Evolutionary conservation across 768 basidiomycete genomes (phyloP).

Genomic region (Leccinum disarticulatum): DNA sequence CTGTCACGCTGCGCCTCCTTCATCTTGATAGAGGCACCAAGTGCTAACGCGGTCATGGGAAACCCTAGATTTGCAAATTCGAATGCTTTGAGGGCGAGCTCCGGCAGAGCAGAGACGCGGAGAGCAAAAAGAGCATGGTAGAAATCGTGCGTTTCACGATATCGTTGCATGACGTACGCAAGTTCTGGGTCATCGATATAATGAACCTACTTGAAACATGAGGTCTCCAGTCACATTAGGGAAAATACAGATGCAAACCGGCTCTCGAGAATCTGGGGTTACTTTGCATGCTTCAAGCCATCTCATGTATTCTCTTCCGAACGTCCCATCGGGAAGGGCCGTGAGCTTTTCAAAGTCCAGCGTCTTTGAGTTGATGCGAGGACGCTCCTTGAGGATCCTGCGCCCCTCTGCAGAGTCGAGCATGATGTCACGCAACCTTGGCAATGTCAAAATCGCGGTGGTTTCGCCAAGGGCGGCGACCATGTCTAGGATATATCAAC

Average conservation of each 20-base stretch:
- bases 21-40: constrained; percentile 45
- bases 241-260: constrained; percentile 49
- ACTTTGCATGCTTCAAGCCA: constrained; percentile 90
- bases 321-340: constrained; percentile 70
- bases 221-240: neutral
- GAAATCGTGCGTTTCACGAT: constrained; percentile 97
- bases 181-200: constrained; percentile 95
- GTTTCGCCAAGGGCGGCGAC: constrained; percentile 93
- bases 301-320: constrained; percentile 82
- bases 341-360: constrained; percentile 70
- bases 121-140: constrained; percentile 91
- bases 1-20: constrained; percentile 45
- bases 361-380: constrained; percentile 74
- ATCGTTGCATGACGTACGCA: constrained; percentile 97
- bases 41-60: constrained; percentile 81
- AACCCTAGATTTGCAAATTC: constrained; percentile 91
- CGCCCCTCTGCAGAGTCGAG: constrained; percentile 79
- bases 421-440: constrained; percentile 75
- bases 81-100: constrained; percentile 92
- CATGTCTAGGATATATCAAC: constrained; percentile 65
- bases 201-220: constrained; percentile 60
- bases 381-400: constrained; percentile 78
- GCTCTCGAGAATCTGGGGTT: constrained; percentile 91
- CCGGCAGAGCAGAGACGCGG: constrained; percentile 87
- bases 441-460: constrained; percentile 78